phyloP scores from a whole-genome alignment of 2,329 filamentous ascomycete species.

The Claviceps sp. region DNA sequence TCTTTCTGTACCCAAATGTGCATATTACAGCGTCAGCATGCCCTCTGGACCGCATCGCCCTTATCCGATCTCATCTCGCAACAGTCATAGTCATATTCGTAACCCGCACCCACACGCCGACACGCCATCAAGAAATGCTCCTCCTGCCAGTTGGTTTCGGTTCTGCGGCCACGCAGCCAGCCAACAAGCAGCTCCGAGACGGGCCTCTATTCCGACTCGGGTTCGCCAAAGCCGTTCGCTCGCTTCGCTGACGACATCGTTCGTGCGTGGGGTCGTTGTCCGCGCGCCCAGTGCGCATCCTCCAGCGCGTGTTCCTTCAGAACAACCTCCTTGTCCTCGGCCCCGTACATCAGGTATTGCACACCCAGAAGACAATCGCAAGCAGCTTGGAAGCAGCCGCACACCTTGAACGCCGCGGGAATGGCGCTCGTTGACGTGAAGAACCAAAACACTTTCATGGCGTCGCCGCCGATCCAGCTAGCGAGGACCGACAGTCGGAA shows the following conservation, averaged over 20 bases:
- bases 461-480: constrained; percentile 68
- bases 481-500: constrained; percentile 63
- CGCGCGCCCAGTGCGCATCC: constrained; percentile 18
- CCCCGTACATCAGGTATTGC: constrained; percentile 61
- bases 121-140: not conserved
- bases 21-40: not conserved
- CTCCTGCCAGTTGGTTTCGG: not conserved
- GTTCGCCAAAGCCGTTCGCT: constrained; percentile 24
- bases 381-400: constrained; percentile 65
- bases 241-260: constrained; percentile 27
- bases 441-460: constrained; percentile 83
- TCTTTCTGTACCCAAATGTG: too few species aligned
- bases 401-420: constrained; percentile 68
- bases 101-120: not conserved
- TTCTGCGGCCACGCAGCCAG: constrained; percentile 1
- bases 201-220: constrained; percentile 15
- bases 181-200: constrained; percentile 4
- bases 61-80: not conserved
- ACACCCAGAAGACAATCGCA: constrained; percentile 64
- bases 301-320: constrained; percentile 26
- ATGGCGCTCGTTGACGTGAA: constrained; percentile 58
- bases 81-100: not conserved
- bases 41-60: not conserved
- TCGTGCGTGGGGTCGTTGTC: constrained; percentile 13
- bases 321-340: constrained; percentile 23